Conservation (phyloP, 305 asterid genomes). For the Fraxinus paxiana region DNA sequence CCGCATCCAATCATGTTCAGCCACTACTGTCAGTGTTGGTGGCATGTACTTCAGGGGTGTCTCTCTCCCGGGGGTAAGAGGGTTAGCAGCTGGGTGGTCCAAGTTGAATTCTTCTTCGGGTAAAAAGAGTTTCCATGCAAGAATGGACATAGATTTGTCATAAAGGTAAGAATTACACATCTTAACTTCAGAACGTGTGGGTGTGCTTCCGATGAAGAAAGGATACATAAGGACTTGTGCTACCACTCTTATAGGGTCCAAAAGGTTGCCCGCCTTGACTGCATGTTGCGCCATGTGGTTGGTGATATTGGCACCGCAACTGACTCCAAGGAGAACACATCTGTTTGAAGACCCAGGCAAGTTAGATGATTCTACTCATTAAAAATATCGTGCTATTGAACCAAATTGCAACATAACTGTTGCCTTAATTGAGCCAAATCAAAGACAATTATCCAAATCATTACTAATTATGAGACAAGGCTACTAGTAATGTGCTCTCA, state of each 20-base stretch:
- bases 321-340: conserved; percentile 80
- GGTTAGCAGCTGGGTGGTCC: conserved; percentile 76
- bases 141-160: conserved; percentile 58
- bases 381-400: not conserved
- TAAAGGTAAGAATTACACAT: conserved; percentile 62
- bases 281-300: conserved; percentile 56
- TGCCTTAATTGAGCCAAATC: not conserved
- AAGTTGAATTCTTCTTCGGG: conserved; percentile 45
- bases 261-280: conserved; percentile 46
- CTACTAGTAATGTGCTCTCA: not conserved
- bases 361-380: conserved; percentile 15
- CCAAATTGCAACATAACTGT: not conserved
- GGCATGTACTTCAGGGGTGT: conserved; percentile 59
- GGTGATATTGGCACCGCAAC: conserved; percentile 74
- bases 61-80: conserved; percentile 37
- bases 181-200: conserved; percentile 56
- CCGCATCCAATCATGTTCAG: conserved; percentile 82
- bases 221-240: conserved; percentile 81
- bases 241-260: conserved; percentile 67
- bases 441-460: not conserved
- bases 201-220: conserved; percentile 66
- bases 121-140: conserved; percentile 75
- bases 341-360: conserved; percentile 29
- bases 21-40: conserved; percentile 70
- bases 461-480: not conserved